A percentile compares a stretch with the other conserved stretches of the same genome.
Evolutionary conservation across 1,139 yeast species (phyloP).

Genomic region (Lodderomyces metapsilosis): DNA sequence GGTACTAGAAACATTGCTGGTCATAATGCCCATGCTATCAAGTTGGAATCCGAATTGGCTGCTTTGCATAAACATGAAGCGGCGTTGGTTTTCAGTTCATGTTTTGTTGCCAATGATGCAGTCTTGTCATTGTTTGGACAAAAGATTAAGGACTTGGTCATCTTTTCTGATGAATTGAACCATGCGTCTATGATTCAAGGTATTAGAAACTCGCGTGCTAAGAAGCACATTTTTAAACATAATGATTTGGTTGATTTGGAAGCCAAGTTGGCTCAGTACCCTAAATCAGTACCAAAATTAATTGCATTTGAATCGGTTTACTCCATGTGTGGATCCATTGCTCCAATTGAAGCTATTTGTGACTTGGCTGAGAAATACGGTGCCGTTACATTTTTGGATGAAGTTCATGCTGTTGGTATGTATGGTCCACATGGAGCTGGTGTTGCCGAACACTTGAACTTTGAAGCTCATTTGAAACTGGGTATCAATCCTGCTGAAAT

Average conservation of each 20-base stretch:
- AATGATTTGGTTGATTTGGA: constrained; percentile 86
- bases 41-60: constrained; percentile 82
- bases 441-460: constrained; percentile 94
- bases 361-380: constrained; percentile 97
- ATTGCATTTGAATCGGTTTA: constrained; percentile 97
- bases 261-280: constrained; percentile 70
- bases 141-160: constrained; percentile 83
- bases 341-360: constrained; percentile 90
- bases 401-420: constrained; percentile 98
- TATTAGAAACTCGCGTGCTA: constrained; percentile 83
- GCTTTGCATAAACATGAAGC: constrained; percentile 93
- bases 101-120: constrained; percentile 97
- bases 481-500: constrained; percentile 56
- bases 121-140: constrained; percentile 91
- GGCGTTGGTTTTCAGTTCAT: constrained; percentile 90
- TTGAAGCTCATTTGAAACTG: constrained; percentile 69
- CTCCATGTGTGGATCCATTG: constrained; percentile 97
- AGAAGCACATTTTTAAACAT: constrained; percentile 88
- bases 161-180: constrained; percentile 88
- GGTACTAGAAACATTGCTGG: constrained; percentile 99
- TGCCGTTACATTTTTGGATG: constrained; percentile 94
- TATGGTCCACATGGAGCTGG: constrained; percentile 99
- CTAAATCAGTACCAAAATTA: constrained; percentile 82
- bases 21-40: constrained; percentile 85
- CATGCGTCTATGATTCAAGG: constrained; percentile 99